Evolutionary conservation across 257 asterid genomes (phyloP).

Genomic region (Solanum sparsipilum): DNA sequence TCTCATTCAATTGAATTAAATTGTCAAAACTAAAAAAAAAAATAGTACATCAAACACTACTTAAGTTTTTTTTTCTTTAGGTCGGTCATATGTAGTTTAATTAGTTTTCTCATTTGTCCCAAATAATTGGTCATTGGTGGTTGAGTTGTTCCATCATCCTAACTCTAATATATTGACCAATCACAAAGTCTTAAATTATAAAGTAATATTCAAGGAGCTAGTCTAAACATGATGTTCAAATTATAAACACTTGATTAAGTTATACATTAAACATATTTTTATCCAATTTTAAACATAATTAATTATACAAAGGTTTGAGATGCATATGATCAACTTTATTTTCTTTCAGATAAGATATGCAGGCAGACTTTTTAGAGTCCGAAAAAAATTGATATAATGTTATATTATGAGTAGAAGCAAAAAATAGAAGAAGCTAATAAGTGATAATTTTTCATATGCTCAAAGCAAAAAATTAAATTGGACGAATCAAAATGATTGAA

Average conservation of each 20-base stretch:
- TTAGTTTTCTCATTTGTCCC: not conserved
- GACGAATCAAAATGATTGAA: too few relatives aligned
- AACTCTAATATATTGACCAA: not conserved
- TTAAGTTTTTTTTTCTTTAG: not conserved
- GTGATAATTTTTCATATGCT: too few relatives aligned
- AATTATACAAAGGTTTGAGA: not conserved
- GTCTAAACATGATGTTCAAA: not conserved
- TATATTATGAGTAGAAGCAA: too few relatives aligned
- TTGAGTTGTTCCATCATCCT: not conserved
- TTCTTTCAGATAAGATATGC: not conserved
- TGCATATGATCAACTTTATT: not conserved
- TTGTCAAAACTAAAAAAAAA: not conserved
- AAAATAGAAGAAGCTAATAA: too few relatives aligned
- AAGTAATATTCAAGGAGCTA: not conserved
- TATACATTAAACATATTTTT: not conserved
- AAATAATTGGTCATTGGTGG: not conserved
- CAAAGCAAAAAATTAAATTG: too few relatives aligned
- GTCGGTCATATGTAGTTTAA: not conserved
- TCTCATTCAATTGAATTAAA: not conserved
- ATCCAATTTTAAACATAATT: not conserved
- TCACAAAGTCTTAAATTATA: not conserved
- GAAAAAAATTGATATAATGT: not conserved
- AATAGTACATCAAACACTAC: not conserved
- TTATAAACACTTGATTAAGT: not conserved
- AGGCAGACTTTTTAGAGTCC: not conserved